phyloP scores from a whole-genome alignment of 805 yeast genomes.

The Millerago galiae region DNA sequence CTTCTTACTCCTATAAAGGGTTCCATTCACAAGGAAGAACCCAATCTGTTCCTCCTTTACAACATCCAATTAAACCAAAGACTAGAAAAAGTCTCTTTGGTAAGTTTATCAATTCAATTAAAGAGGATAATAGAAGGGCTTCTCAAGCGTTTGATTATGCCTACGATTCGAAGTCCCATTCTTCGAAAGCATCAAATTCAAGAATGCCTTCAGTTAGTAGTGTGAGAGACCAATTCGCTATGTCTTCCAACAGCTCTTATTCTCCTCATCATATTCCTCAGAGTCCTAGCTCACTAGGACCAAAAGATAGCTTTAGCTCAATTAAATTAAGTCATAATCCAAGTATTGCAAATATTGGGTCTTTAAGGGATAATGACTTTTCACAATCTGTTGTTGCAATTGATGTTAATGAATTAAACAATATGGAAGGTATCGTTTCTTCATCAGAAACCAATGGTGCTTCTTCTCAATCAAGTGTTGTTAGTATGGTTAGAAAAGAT shows the following conservation, averaged over 20 bases:
- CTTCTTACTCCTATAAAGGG: conserved; percentile 24
- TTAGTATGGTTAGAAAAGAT: conserved; percentile 8
- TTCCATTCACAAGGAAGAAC: conserved; percentile 23
- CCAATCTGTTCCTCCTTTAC: conserved; percentile 37
- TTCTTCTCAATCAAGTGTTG: neutral
- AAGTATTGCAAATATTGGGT: conserved; percentile 5
- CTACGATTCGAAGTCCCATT: neutral
- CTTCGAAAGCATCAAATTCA: conserved; percentile 7
- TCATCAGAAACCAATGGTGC: neutral
- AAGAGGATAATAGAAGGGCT: conserved; percentile 16
- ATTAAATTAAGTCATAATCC: conserved; percentile 1
- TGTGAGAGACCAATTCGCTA: conserved; percentile 7
- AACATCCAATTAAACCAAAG: conserved; percentile 43
- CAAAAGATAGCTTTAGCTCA: conserved; percentile 1
- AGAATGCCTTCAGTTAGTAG: conserved; percentile 12
- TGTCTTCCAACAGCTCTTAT: neutral
- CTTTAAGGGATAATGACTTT: conserved; percentile 4
- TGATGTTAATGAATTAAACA: conserved; percentile 34
- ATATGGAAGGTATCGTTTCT: conserved; percentile 44
- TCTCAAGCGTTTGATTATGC: neutral
- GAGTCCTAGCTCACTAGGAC: neutral
- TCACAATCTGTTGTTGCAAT: conserved; percentile 34
- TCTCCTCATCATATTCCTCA: neutral
- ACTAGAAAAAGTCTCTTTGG: conserved; percentile 21
- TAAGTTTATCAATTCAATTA: conserved; percentile 22